Conservation (phyloP, 192 early-diverging fungal species). For the Linnemannia elongata region DNA sequence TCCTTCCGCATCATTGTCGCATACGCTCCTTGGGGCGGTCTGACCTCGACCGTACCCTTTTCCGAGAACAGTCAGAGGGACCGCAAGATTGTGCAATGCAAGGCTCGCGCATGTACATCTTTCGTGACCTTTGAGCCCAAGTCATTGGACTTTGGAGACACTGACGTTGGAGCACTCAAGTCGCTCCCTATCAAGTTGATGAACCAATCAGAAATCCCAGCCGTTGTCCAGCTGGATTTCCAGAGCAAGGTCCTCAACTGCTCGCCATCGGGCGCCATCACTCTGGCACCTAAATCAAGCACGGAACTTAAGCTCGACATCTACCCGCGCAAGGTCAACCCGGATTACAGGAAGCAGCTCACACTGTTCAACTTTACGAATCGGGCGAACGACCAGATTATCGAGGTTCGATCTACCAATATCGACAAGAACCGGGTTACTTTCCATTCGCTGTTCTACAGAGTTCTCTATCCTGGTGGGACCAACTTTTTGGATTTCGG, state of each 20-base stretch:
- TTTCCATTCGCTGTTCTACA: conserved; percentile 96
- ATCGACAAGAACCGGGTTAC: conserved; percentile 98
- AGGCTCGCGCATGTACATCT: conserved; percentile 91
- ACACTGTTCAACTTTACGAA: conserved; percentile 93
- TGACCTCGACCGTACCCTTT: conserved; percentile 36
- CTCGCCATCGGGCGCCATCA: conserved; percentile 71
- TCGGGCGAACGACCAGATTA: conserved; percentile 88
- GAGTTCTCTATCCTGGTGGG: conserved; percentile 86
- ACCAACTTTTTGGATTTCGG: conserved; percentile 98
- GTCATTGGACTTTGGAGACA: conserved; percentile 94
- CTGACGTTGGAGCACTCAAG: conserved; percentile 94
- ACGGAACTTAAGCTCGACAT: conserved; percentile 91
- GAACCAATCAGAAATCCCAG: conserved; percentile 90
- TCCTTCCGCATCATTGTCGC: conserved; percentile 81
- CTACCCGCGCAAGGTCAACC: conserved; percentile 97
- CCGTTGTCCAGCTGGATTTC: conserved; percentile 87
- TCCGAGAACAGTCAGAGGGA: conserved; percentile 63
- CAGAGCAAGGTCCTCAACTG: conserved; percentile 95
- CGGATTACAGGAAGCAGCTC: conserved; percentile 96
- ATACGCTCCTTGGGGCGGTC: conserved; percentile 58
- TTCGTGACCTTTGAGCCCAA: conserved; percentile 90
- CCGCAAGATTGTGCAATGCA: conserved; percentile 90
- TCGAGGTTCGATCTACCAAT: conserved; percentile 93
- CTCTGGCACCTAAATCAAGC: conserved; percentile 83
- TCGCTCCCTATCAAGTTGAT: conserved; percentile 84